These are phyloP conservation scores for Eleusine coracana DNA, from an alignment of 176 grass and related monocot species.

Conservation along the genomic window DNA sequence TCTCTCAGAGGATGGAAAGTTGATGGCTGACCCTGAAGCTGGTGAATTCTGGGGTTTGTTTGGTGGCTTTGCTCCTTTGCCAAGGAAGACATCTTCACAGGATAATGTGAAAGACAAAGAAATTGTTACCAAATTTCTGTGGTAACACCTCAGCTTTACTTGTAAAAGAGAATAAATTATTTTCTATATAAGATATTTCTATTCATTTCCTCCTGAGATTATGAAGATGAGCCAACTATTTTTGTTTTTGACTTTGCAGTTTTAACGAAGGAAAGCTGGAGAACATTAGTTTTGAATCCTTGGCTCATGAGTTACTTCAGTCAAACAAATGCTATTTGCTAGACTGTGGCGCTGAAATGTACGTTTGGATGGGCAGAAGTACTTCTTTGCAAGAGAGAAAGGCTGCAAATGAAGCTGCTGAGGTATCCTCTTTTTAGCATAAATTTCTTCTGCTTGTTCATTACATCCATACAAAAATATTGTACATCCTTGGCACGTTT, in stretches of 20 bases:
- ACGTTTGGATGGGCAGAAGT: constrained; percentile 89
- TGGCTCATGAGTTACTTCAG: constrained; percentile 71
- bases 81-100: constrained; percentile 62
- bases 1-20: constrained; percentile 79
- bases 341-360: constrained; percentile 74
- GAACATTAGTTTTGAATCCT: constrained; percentile 53
- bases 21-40: constrained; percentile 94
- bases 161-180: constrained; percentile 21
- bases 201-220: constrained; percentile 36
- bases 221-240: constrained; percentile 29
- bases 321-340: constrained; percentile 92
- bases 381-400: constrained; percentile 90
- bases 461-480: constrained; percentile 7
- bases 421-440: constrained; percentile 57
- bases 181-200: constrained; percentile 12
- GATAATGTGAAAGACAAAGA: constrained; percentile 48
- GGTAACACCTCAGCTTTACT: constrained; percentile 42
- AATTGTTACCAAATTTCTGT: constrained; percentile 59
- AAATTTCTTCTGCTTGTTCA: neutral
- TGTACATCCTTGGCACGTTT: neutral
- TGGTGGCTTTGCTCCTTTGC: constrained; percentile 96
- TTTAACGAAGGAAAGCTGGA: constrained; percentile 67
- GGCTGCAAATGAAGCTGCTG: constrained; percentile 74
- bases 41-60: constrained; percentile 99
- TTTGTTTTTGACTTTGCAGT: constrained; percentile 49